phyloP scores from a whole-genome alignment of 345 rosid genomes.

The Psidium friedrichsthalianum region DNA sequence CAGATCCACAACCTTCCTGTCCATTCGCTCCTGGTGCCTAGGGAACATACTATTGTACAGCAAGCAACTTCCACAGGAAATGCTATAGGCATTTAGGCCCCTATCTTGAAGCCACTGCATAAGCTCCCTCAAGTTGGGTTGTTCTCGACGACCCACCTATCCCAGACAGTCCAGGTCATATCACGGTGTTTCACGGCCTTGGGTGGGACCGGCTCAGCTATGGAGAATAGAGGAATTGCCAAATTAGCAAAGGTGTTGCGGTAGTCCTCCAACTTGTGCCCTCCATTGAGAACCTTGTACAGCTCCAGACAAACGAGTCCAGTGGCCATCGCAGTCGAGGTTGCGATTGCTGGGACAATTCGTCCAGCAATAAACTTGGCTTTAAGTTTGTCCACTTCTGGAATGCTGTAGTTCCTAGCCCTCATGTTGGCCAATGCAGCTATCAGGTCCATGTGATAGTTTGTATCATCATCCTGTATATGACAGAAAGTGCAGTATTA shows the following conservation, averaged over 20 bases:
- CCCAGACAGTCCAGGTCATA: slow-evolving; percentile 98
- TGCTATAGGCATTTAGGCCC: slow-evolving; percentile 83
- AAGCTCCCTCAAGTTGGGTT: slow-evolving; percentile 72
- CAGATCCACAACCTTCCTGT: slow-evolving; percentile 62
- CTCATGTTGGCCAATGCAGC: slow-evolving; percentile 99
- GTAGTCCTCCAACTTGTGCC: slow-evolving; percentile 80
- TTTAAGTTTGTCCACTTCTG: slow-evolving; percentile 95
- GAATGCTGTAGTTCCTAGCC: slow-evolving; percentile 93
- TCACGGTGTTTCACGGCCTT: slow-evolving; percentile 75
- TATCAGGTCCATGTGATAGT: slow-evolving; percentile 97
- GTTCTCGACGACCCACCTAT: slow-evolving; percentile 66
- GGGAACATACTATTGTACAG: slow-evolving; percentile 88
- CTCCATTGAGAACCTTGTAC: slow-evolving; percentile 75
- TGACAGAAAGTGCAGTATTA: background rate
- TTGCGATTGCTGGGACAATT: slow-evolving; percentile 97
- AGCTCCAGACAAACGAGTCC: slow-evolving; percentile 96
- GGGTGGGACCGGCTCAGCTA: slow-evolving; percentile 95
- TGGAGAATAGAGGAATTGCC: slow-evolving; percentile 89
- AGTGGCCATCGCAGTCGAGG: slow-evolving; percentile 94
- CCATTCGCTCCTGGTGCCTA: slow-evolving; percentile 72
- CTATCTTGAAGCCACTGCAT: slow-evolving; percentile 70
- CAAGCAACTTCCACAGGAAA: slow-evolving; percentile 79
- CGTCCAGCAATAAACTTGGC: slow-evolving; percentile 99
- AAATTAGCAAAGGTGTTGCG: slow-evolving; percentile 91
- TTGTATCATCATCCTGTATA: slow-evolving; percentile 85